Evolutionary conservation across 179 eudicot genomes (phyloP).

Genomic region (Carnegiea gigantea): DNA sequence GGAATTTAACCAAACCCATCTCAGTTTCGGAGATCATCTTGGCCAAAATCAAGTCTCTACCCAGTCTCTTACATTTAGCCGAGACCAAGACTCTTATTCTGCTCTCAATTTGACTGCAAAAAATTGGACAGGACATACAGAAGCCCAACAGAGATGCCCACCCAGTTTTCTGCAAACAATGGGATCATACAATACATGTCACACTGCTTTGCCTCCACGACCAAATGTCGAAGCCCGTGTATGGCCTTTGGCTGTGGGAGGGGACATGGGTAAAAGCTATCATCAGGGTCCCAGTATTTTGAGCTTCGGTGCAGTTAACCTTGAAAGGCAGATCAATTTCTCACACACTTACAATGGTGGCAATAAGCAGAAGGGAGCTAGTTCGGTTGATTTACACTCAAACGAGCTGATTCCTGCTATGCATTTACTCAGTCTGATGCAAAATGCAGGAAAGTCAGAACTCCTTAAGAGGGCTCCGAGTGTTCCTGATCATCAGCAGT

Average conservation of each 20-base stretch:
- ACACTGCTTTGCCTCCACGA: conserved; percentile 2
- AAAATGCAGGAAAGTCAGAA: conserved; percentile 23
- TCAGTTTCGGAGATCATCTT: conserved; percentile 3
- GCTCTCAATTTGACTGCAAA: conserved; percentile 7
- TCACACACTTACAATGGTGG: conserved; percentile 23
- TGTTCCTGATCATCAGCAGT: neutral
- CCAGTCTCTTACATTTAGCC: conserved; percentile 16
- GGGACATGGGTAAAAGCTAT: conserved; percentile 12
- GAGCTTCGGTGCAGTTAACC: conserved; percentile 15
- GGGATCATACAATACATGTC: conserved; percentile 19
- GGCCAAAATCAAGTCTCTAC: conserved; percentile 18
- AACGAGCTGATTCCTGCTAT: conserved; percentile 37
- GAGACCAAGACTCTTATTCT: conserved; percentile 23
- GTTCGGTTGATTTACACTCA: conserved; percentile 21
- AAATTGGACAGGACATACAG: conserved; percentile 8
- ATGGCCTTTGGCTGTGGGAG: conserved; percentile 25
- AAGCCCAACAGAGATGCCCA: conserved; percentile 16
- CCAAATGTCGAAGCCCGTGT: conserved; percentile 5
- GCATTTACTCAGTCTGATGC: conserved; percentile 40
- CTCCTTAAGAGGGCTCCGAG: neutral
- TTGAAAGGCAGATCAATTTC: conserved; percentile 23
- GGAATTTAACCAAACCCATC: conserved; percentile 12
- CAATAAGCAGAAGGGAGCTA: neutral
- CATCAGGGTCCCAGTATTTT: conserved; percentile 23
- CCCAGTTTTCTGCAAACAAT: conserved; percentile 18